Percentiles rank a stretch among this genome's conserved stretches.
Conservation (phyloP, 2,329 filamentous ascomycete genomes). For the Penicillium sp. region DNA sequence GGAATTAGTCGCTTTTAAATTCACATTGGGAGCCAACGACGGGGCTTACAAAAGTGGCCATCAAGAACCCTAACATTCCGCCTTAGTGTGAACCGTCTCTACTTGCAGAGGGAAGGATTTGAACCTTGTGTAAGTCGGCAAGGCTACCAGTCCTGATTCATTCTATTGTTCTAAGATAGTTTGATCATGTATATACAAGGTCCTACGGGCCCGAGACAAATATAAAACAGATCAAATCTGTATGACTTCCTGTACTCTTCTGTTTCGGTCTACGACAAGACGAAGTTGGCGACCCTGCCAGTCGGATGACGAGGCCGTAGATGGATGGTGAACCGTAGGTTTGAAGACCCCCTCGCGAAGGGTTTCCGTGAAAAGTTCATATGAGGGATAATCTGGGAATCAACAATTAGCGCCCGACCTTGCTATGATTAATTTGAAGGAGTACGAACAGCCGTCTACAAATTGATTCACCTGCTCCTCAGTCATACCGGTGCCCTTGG, state of each 20-base stretch:
- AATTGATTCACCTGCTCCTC: conserved; percentile 77
- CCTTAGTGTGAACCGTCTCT: not conserved
- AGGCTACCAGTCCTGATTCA: not conserved
- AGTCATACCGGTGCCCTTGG: conserved; percentile 76
- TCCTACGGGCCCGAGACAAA: not conserved
- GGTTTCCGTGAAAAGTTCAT: conserved; percentile 66
- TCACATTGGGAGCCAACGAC: not conserved
- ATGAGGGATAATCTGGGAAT: conserved; percentile 64
- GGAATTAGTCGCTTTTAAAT: not conserved
- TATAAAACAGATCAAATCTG: conserved; percentile 46
- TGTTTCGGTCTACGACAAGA: conserved; percentile 61
- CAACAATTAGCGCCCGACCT: conserved; percentile 1
- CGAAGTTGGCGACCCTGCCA: conserved; percentile 60
- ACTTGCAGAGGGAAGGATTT: not conserved
- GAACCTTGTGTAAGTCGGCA: not conserved
- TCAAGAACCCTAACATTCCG: not conserved
- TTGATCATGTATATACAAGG: not conserved
- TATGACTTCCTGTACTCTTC: conserved; percentile 60
- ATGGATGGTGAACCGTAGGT: conserved; percentile 20
- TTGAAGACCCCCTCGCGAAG: conserved; percentile 60
- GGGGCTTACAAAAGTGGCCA: not conserved
- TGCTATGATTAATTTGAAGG: not conserved
- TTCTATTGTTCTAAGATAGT: not conserved
- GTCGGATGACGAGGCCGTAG: conserved; percentile 24
- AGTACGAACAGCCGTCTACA: conserved; percentile 63